Conservation (phyloP, 1,284 basidiomycete genomes). For the Chalciporus sp. region DNA sequence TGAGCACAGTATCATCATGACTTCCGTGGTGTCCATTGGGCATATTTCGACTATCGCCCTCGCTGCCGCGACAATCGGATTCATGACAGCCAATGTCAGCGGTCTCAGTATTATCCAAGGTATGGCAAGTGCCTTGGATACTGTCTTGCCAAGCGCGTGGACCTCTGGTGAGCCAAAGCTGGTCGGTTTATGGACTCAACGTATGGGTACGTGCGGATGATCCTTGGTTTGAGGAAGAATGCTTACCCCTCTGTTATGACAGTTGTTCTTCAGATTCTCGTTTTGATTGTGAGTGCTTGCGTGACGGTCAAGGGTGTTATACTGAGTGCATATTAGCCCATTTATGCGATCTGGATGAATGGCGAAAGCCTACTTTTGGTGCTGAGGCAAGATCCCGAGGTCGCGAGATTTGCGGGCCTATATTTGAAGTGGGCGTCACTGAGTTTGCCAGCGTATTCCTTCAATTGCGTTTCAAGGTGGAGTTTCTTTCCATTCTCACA, state of each 20-base stretch:
- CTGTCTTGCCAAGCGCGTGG: constrained; percentile 90
- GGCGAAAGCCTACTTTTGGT: constrained; percentile 77
- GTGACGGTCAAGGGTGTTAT: not conserved
- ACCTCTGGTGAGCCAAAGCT: constrained; percentile 80
- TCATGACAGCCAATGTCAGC: constrained; percentile 83
- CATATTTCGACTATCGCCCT: constrained; percentile 84
- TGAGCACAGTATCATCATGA: constrained; percentile 75
- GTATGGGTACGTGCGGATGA: constrained; percentile 64
- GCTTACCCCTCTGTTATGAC: constrained; percentile 4
- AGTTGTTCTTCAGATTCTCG: constrained; percentile 69
- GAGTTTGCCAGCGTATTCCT: constrained; percentile 88
- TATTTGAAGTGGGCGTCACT: constrained; percentile 82
- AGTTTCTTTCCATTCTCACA: constrained; percentile 22
- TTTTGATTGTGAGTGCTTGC: constrained; percentile 53
- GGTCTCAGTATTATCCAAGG: constrained; percentile 80
- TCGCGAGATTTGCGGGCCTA: constrained; percentile 75
- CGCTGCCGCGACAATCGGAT: constrained; percentile 81
- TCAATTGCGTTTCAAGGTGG: constrained; percentile 70
- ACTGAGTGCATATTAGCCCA: constrained; percentile 49
- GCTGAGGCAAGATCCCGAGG: constrained; percentile 85
- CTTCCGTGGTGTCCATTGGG: constrained; percentile 83
- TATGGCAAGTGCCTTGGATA: constrained; percentile 84
- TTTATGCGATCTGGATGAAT: constrained; percentile 76
- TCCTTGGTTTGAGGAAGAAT: not conserved
- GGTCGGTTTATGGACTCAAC: constrained; percentile 89